Conservation (phyloP, 352 stramenopile genomes). For the Phytophthora podocarpi region DNA sequence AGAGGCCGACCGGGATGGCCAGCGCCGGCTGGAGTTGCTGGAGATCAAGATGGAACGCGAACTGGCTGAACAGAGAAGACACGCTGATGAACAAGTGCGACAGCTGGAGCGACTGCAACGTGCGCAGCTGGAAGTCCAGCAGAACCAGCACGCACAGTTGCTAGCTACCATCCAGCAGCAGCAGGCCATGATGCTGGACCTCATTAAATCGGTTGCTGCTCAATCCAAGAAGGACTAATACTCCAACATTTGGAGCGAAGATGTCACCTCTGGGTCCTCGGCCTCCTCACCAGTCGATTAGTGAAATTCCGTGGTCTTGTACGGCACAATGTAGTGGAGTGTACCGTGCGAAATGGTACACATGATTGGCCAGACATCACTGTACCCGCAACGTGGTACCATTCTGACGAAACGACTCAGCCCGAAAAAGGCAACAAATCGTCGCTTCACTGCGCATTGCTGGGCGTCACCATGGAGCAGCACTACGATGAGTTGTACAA, state of each 20-base stretch:
- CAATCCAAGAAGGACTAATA: constrained; percentile 26
- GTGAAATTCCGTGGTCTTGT: too few species aligned
- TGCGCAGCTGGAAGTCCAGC: constrained; percentile 32
- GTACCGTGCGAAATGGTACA: too few species aligned
- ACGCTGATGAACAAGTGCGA: constrained; percentile 36
- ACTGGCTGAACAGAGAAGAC: constrained; percentile 32
- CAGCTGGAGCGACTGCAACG: constrained; percentile 32
- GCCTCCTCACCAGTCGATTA: too few species aligned
- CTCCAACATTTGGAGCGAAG: too few species aligned
- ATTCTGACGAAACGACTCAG: constrained; percentile 22
- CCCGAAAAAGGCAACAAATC: constrained; percentile 30
- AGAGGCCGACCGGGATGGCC: constrained; percentile 15
- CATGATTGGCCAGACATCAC: too few species aligned
- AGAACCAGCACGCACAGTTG: constrained; percentile 37
- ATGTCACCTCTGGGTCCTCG: too few species aligned
- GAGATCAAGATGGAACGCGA: constrained; percentile 42
- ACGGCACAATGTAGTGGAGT: too few species aligned
- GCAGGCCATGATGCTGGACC: constrained; percentile 44
- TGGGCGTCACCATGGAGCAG: constrained; percentile 45
- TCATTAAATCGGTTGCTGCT: constrained; percentile 38
- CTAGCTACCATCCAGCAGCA: constrained; percentile 43
- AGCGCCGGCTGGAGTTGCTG: constrained; percentile 37
- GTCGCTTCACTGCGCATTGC: background rate
- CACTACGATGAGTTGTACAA: constrained; percentile 86
- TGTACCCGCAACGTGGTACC: constrained; percentile 14